A percentile compares a stretch with the other conserved stretches of the same genome.
These are phyloP conservation scores for Melastoma malabathricum DNA, from an alignment of 345 rosid species.

Conservation along the genomic window DNA sequence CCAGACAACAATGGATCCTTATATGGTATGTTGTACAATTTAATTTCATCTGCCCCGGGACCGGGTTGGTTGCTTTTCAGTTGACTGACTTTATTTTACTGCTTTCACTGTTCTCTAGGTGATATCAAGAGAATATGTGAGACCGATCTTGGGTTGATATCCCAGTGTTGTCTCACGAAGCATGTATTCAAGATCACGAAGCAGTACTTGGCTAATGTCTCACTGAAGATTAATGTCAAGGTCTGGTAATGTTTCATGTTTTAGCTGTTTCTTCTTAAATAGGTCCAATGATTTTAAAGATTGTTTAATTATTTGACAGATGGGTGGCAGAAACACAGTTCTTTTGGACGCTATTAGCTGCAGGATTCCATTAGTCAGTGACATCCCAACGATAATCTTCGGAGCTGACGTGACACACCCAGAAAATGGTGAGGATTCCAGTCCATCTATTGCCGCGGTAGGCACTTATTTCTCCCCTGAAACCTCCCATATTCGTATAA, in stretches of 20 bases:
- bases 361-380: constrained; percentile 91
- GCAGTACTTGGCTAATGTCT: constrained; percentile 92
- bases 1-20: constrained; percentile 97
- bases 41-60: background rate
- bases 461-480: no score
- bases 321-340: constrained; percentile 99
- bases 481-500: constrained; percentile 3
- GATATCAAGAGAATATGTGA: constrained; percentile 96
- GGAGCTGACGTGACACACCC: constrained; percentile 99
- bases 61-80: no score
- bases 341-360: constrained; percentile 95
- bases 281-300: background rate
- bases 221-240: constrained; percentile 96
- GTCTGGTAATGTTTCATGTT: constrained; percentile 19
- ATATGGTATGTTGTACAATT: constrained; percentile 41
- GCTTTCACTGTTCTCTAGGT: constrained; percentile 28
- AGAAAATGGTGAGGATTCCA: constrained; percentile 97
- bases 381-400: constrained; percentile 93
- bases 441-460: constrained; percentile 99
- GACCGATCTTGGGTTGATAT: constrained; percentile 91
- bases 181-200: constrained; percentile 96
- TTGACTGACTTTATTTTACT: constrained; percentile 3
- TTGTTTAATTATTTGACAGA: constrained; percentile 23
- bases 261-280: background rate
- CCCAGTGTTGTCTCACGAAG: constrained; percentile 94